Conservation (phyloP, 108 stramenopile genomes). For the Cyclotella choctawhatcheeana region DNA sequence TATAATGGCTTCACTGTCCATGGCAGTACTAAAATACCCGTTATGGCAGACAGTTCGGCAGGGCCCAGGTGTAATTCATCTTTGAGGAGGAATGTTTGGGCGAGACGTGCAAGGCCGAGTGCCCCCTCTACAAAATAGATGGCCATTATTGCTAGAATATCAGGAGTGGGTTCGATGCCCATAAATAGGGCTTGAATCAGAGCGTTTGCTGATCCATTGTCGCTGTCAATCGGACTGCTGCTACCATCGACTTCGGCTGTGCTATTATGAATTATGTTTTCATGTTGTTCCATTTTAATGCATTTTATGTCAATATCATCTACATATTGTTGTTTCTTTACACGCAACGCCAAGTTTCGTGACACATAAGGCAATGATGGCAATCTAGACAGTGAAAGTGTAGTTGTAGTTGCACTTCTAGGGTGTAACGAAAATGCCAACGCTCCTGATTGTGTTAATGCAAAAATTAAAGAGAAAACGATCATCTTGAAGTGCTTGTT, state of each 20-base stretch:
- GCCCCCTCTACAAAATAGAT: slow-evolving; percentile 98
- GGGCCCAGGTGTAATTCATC: slow-evolving; percentile 94
- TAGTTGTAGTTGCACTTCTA: no score
- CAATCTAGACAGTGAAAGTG: no score
- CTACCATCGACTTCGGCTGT: not conserved
- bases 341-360: not conserved
- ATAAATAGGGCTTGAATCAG: slow-evolving; percentile 52
- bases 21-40: slow-evolving; percentile 87
- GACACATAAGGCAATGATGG: not conserved
- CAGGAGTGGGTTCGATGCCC: slow-evolving; percentile 81
- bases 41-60: slow-evolving; percentile 87
- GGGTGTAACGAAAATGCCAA: no score
- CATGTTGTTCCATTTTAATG: not conserved
- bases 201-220: not conserved
- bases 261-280: not conserved
- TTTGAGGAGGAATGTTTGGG: slow-evolving; percentile 94
- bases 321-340: not conserved
- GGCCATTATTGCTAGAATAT: slow-evolving; percentile 85
- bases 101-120: slow-evolving; percentile 88
- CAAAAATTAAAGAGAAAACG: no score
- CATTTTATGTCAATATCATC: not conserved
- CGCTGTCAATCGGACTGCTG: not conserved
- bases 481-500: no score
- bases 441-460: no score
- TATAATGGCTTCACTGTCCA: slow-evolving; percentile 96